These are phyloP conservation scores for Alliaria petiolata DNA, from an alignment of 345 rosid genomes.

Conservation along the genomic window DNA sequence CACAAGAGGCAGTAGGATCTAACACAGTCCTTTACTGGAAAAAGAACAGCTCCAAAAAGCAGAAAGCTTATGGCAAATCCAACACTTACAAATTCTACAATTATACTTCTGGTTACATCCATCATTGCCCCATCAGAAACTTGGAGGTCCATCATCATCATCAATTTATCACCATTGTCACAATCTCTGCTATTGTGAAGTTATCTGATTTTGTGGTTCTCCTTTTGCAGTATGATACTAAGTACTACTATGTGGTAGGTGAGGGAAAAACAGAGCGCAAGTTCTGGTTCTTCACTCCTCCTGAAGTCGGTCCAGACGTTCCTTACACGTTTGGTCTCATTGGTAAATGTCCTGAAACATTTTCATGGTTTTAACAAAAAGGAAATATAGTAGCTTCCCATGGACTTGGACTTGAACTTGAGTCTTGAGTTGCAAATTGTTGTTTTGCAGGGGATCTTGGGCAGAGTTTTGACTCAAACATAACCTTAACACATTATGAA, in stretches of 20 bases:
- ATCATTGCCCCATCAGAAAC: conserved; percentile 66
- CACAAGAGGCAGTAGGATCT: conserved; percentile 62
- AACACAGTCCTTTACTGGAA: conserved; percentile 66
- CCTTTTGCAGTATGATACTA: conserved; percentile 46
- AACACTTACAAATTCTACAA: conserved; percentile 49
- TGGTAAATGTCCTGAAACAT: conserved; percentile 33
- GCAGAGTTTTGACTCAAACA: conserved; percentile 83
- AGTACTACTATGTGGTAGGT: conserved; percentile 63
- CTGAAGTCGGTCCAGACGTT: conserved; percentile 58
- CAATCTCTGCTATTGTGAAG: background rate
- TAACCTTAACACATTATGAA: conserved; percentile 75
- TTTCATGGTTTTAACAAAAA: background rate
- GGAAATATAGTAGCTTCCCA: background rate
- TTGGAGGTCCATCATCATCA: conserved; percentile 49
- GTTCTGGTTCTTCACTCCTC: conserved; percentile 78
- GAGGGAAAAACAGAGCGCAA: conserved; percentile 37
- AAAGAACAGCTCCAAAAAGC: conserved; percentile 39
- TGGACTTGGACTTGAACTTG: conserved; percentile 6
- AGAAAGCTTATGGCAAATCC: conserved; percentile 45
- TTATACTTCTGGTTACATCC: conserved; percentile 82
- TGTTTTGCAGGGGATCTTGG: conserved; percentile 85
- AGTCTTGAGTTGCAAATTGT: background rate
- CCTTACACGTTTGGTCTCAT: conserved; percentile 67
- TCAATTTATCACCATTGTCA: too few species aligned
- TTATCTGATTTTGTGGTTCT: conserved; percentile 1